Base-by-base conservation (phyloP, 108 stramenopile species). In the Nitzschia inconspicua region DNA sequence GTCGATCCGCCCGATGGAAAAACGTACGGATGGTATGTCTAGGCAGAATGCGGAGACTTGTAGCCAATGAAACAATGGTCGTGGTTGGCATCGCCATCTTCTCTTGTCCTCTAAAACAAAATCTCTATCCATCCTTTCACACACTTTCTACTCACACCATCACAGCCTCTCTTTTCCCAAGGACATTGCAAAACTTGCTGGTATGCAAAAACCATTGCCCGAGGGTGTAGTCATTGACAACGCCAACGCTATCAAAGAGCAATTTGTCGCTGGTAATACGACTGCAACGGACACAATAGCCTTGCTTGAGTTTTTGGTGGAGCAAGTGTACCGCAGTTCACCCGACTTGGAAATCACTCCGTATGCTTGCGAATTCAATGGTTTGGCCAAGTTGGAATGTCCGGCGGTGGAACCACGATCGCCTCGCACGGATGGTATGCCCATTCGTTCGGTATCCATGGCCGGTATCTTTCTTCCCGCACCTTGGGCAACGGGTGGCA, bases 1-100 rank as follows among this genome's bases (percentile, higher is more conserved):
- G 35, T 89, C 36, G 70, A 93, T 40, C 91, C 91, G 30, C 81
- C 90, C 6, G 89, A 94, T 67, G 75, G 61, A 10, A 28, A 71
- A 7, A 65, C 48, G 11, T 75, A 60, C 35, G 60, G 42, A 8
- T 66, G 56, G 63, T 74, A 65, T 22, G 62, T 40, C 6, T 44
- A 42, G 7, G 44, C 16, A 47, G 13, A 37, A 37, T 37, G 36
- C 37, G 37, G 37, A 11, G 9, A 11, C 37, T 39, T 39, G 9
- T 39, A 13, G 10, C 13, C 10, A 11, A 13, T 39, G 37, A 13
- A 39, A 39, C 10, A 39, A n/a, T n/a, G n/a, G n/a, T n/a, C n/a
- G n/a, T n/a, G n/a, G n/a, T n/a, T n/a, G n/a, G n/a, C n/a, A n/a
- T n/a, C n/a, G n/a, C 36, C 6, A 28, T 6, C 23, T 51, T 8